Base-by-base conservation (phyloP, 176 grass and related monocot species). In the Zea luxurians region DNA sequence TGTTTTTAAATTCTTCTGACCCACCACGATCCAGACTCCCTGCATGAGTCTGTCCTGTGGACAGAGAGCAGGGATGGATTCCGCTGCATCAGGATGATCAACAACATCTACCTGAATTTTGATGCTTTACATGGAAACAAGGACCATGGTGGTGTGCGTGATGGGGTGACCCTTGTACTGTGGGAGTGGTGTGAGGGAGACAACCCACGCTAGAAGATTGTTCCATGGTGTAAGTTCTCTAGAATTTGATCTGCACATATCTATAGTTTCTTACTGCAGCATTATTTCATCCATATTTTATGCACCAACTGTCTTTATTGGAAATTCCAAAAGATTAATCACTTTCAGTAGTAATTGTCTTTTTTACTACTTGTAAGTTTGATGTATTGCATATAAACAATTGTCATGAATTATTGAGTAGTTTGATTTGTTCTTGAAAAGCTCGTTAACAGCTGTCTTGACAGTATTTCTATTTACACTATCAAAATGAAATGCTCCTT, bases 131-230 rank as follows among this genome's bases (percentile, higher is more conserved):
- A 91, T 40, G 88, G 91, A 11, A 88, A 94, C 83, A 83, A 79
- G 83, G 83, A 88, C 71, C 85, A 93, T 21, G 91, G 88, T 9
- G 88, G 91, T 0, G 88, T 93, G 46, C 85, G 71, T 0, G 88
- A 93, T 13, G 92, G 88, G 42, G 91, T 89, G 61, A 70, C 80
- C 40, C 21, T 94, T 0, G 77, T 89, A 10, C 83, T 94, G 47
- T 94, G 92, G 92, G 82, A 91, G 73, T 94, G 92, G 92, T 71
- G 79, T 27, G 82, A 95, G 81, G 89, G 89, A 3, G 92, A 95
- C 78, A 95, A 89, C 86, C 92, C 91, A 84, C 84, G 89, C 55
- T 95, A 89, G 92, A 95, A 95, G 92, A 95, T 95, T 75, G 81
- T 87, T 44, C 50, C 86, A 20, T 89, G 86, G 71, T 89, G 88